Evolutionary conservation across 2,329 filamentous ascomycete species (phyloP).

Genomic region (Eutypella sp.): DNA sequence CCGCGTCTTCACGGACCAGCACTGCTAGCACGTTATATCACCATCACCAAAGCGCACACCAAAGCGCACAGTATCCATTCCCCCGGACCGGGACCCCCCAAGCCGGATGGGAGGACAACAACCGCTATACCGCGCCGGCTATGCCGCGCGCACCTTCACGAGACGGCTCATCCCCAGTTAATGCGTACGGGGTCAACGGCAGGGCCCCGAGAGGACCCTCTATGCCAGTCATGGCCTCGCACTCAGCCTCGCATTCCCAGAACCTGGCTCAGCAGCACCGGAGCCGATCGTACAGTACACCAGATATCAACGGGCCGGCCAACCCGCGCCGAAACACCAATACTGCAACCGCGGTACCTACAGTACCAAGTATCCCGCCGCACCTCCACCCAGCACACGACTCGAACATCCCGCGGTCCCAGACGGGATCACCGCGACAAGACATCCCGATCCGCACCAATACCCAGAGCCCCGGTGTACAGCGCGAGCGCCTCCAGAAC

Average conservation of each 20-base stretch:
- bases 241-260: constrained; percentile 45
- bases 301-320: constrained; percentile 76
- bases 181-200: constrained; percentile 57
- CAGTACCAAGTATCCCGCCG: constrained; percentile 70
- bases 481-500: constrained; percentile 54
- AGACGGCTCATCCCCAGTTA: constrained; percentile 62
- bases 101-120: constrained; percentile 65
- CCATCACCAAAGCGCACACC: too few species aligned
- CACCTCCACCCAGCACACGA: constrained; percentile 61
- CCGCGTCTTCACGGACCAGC: constrained; percentile 70
- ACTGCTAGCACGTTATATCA: constrained; percentile 69
- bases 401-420: constrained; percentile 66
- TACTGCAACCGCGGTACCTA: constrained; percentile 54
- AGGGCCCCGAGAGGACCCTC: constrained; percentile 73
- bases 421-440: constrained; percentile 73
- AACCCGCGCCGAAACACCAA: constrained; percentile 53
- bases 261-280: constrained; percentile 61
- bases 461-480: constrained; percentile 65
- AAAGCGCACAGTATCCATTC: constrained; percentile 56
- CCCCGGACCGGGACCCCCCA: constrained; percentile 68
- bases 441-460: constrained; percentile 62
- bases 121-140: constrained; percentile 84
- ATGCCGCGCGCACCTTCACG: constrained; percentile 76
- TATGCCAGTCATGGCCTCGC: constrained; percentile 63
- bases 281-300: constrained; percentile 88